These are phyloP conservation scores for Diaporthe nobilis DNA, from an alignment of 2,329 filamentous ascomycete genomes.

Conservation along the genomic window DNA sequence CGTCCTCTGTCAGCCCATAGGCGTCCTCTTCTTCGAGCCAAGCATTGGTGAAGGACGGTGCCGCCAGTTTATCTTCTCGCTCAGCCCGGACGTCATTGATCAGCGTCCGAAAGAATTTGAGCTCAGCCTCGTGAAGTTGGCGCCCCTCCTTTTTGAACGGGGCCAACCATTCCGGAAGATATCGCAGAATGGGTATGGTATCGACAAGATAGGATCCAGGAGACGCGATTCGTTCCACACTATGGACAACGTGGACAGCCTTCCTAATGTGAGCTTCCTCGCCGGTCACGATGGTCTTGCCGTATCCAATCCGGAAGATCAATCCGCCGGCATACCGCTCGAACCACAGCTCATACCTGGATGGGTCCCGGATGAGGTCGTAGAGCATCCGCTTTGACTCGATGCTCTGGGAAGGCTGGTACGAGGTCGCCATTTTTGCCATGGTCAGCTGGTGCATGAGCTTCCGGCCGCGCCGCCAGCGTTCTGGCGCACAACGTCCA, in stretches of 20 bases:
- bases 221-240: conserved; percentile 2
- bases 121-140: background rate
- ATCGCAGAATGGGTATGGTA: background rate
- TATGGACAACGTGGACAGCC: background rate
- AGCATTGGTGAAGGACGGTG: background rate
- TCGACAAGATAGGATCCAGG: conserved; percentile 18
- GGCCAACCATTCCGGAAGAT: background rate
- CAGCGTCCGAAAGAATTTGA: conserved; percentile 1
- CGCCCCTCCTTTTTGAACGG: background rate
- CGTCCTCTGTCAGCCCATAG: background rate
- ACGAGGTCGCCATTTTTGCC: conserved; percentile 1
- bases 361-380: background rate
- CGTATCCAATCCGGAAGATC: background rate
- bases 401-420: conserved; percentile 12
- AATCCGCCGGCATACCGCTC: conserved; percentile 1
- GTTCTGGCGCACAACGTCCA: background rate
- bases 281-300: conserved; percentile 5
- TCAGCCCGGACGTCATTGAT: conserved; percentile 5
- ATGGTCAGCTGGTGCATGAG: conserved; percentile 13
- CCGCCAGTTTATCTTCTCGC: background rate
- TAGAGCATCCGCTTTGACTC: conserved; percentile 11
- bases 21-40: background rate
- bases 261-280: conserved; percentile 9
- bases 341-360: conserved; percentile 5
- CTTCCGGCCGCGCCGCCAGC: conserved; percentile 1